Evolutionary conservation across 371 early-diverging fungal species (phyloP), one percentile per base, ranked within the genome.

Genomic region (Batrachochytrium dendrobatidis): DNA sequence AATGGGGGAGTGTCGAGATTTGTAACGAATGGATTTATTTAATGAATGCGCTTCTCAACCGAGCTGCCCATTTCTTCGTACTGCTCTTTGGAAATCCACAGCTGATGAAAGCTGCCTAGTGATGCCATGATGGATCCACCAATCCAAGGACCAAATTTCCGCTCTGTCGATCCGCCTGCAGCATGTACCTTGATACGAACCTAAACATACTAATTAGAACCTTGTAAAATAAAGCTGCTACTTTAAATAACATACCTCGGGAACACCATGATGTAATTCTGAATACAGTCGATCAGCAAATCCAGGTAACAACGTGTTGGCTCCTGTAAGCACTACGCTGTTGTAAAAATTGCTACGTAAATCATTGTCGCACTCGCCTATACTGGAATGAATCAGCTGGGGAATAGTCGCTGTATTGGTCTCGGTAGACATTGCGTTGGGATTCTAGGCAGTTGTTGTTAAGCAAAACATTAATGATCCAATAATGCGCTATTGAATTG

Each of bases 71-170:
- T 70, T 71, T 98, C 98, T 46, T 90, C 88, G 65, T 93, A 98
- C 70, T 98, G 95, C 49, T 87, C 79, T 67, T 87, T 88, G 28
- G 94, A 89, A 18, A 98, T 86, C 97, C 97, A 96, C 57, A 98
- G 78, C 72, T 93, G 95, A 66, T 95, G 94, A 80, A 98, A 98
- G 0, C 92, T 91, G 55, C 92, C 92, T 58, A 95, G 67, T 1
- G 95, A 94, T 0, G 94, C 87, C 45, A 98, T 73, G 55, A 96
- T 92, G 1, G 97, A 96, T 2, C 97, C 97, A 50, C 98, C 98
- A 34, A 95, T 81, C 98, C 98, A 98, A 46, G 90, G 81, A 28
- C 91, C 86, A 63, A 87, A 91, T 64, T 84, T 86, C 46, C 95
- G 85, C 70, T 98, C 98, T 25, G 79, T 74, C 25, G 83, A 75